A percentile compares a stretch with the other conserved stretches of the same genome.
Evolutionary conservation across 345 rosid genomes (phyloP).

Genomic region (Sonneratia alba): DNA sequence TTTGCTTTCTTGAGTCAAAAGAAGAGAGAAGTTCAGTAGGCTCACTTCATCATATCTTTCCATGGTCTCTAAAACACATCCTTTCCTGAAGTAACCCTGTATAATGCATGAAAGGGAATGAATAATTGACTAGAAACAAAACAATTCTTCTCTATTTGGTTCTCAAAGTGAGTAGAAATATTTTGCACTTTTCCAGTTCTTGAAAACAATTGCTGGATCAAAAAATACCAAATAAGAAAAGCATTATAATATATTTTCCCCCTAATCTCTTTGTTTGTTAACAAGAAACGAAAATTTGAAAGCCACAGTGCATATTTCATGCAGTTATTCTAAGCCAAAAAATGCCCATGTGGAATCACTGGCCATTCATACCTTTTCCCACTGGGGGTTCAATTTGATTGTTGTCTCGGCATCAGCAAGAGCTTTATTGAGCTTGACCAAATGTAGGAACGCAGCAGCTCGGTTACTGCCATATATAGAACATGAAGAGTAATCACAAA

Average conservation of each 20-base stretch:
- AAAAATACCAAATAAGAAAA: not conserved
- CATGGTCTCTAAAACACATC: conserved; percentile 93
- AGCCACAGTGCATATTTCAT: not conserved
- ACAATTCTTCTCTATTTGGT: not conserved
- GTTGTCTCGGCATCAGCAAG: conserved; percentile 87
- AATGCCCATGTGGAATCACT: not conserved
- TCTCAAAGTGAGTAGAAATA: not conserved
- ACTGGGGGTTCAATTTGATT: conserved; percentile 66
- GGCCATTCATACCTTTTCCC: conserved; percentile 68
- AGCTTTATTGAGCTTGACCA: conserved; percentile 89
- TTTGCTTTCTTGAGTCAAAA: not conserved
- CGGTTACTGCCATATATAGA: conserved; percentile 55
- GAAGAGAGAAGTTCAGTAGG: conserved; percentile 2
- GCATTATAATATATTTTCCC: not conserved
- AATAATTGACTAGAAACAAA: not conserved
- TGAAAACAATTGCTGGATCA: not conserved
- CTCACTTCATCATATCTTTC: conserved; percentile 78
- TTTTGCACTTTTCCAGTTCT: not conserved
- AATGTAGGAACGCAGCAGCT: conserved; percentile 85
- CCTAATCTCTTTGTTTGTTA: not conserved
- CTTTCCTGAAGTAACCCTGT: conserved; percentile 95
- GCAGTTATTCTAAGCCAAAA: not conserved
- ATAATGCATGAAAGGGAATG: conserved; percentile 1
- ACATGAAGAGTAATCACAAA: not conserved
- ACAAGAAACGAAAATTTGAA: not conserved